phyloP scores from a whole-genome alignment of 495 filamentous ascomycete genomes.

The Staphylotrichum longicolle region DNA sequence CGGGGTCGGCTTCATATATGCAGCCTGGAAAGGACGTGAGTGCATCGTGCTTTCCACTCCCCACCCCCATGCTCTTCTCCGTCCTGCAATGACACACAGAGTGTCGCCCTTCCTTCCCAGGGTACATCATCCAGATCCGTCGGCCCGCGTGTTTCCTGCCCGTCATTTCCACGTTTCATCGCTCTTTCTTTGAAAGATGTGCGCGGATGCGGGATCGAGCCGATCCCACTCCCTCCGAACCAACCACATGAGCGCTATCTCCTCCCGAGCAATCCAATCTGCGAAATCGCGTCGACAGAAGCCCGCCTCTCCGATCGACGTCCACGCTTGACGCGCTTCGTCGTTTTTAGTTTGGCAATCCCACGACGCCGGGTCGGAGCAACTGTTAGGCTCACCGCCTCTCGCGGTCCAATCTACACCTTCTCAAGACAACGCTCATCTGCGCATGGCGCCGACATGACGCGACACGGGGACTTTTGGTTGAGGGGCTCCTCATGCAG shows the following conservation, averaged over 20 bases:
- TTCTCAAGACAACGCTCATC: background rate
- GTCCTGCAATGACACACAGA: too few species aligned
- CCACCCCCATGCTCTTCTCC: too few species aligned
- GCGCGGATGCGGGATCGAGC: background rate
- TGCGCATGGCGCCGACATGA: background rate
- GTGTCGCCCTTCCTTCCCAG: too few species aligned
- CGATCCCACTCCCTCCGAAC: background rate
- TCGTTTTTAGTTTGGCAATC: background rate
- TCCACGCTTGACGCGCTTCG: constrained; percentile 4
- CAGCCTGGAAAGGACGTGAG: too few species aligned
- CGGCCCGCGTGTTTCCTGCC: background rate
- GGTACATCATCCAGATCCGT: too few species aligned
- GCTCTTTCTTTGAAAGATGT: background rate
- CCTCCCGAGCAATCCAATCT: background rate
- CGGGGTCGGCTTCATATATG: too few species aligned
- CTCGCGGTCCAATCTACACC: background rate
- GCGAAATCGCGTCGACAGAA: background rate
- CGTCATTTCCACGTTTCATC: background rate
- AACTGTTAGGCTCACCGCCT: background rate
- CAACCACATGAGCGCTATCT: background rate
- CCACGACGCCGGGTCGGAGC: background rate
- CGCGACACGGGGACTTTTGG: background rate
- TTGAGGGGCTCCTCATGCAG: background rate
- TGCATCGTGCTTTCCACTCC: too few species aligned
- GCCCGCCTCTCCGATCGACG: background rate